Evolutionary conservation across 805 yeast species (phyloP).

Genomic region (Naumovozyma dairenensis): DNA sequence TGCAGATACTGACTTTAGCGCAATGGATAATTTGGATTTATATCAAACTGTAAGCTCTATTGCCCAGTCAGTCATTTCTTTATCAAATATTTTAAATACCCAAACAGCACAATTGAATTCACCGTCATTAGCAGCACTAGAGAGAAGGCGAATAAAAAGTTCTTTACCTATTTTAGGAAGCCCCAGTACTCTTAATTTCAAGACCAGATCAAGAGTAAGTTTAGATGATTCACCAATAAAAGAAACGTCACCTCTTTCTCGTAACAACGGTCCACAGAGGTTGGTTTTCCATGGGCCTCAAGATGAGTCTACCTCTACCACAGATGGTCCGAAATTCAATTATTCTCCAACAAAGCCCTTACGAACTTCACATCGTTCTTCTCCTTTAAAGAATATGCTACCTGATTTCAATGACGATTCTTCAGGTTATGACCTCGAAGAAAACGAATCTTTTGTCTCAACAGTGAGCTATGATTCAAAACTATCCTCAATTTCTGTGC

Average conservation of each 20-base stretch:
- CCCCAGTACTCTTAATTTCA: too few species aligned
- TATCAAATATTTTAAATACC: conserved; percentile 22
- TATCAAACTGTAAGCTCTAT: conserved; percentile 28
- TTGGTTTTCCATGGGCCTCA: conserved; percentile 17
- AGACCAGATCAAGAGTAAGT: too few species aligned
- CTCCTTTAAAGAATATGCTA: conserved; percentile 13
- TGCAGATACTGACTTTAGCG: conserved; percentile 15
- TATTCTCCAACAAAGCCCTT: conserved; percentile 5
- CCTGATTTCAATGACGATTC: conserved; percentile 6
- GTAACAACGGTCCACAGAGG: conserved; percentile 17
- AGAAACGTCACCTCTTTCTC: background rate
- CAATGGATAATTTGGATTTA: conserved; percentile 28
- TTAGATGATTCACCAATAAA: too few species aligned
- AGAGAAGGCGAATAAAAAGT: conserved; percentile 21
- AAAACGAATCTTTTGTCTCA: conserved; percentile 29
- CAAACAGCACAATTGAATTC: conserved; percentile 3
- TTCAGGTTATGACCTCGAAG: conserved; percentile 4
- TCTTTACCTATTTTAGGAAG: conserved; percentile 11
- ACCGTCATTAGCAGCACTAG: conserved; percentile 16
- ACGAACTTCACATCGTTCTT: conserved; percentile 4
- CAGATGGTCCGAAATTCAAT: background rate
- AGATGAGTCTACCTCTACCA: conserved; percentile 4
- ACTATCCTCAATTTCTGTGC: conserved; percentile 26
- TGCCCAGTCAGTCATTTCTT: conserved; percentile 28
- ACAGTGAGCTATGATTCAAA: conserved; percentile 54